Conservation (phyloP, 257 asterid species). For the Ajuga chamaepitys region DNA sequence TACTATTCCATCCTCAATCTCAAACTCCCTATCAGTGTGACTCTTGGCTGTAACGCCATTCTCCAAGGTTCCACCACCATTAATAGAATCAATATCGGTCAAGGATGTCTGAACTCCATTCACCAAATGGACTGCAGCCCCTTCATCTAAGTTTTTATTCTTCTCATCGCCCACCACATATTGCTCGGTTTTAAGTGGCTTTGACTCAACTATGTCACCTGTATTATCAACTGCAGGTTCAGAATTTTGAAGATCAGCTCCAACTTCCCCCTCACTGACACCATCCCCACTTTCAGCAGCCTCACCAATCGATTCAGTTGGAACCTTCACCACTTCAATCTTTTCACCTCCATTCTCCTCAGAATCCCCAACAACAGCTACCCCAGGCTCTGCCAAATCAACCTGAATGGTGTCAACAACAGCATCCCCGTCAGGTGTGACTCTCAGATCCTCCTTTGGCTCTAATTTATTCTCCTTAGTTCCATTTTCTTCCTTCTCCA, state of each 20-base stretch:
- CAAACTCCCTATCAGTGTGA: slow-evolving; percentile 14
- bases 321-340: slow-evolving; percentile 25
- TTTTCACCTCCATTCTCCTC: slow-evolving; percentile 22
- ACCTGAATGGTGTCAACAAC: slow-evolving; percentile 38
- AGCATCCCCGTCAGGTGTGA: slow-evolving; percentile 38
- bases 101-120: slow-evolving; percentile 9
- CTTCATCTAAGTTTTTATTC: slow-evolving; percentile 15
- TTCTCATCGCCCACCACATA: slow-evolving; percentile 22
- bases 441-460: slow-evolving; percentile 10
- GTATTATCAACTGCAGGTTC: slow-evolving; percentile 20
- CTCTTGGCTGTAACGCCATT: slow-evolving; percentile 21
- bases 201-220: slow-evolving; percentile 18
- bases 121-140: slow-evolving; percentile 22
- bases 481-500: slow-evolving; percentile 12
- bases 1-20: slow-evolving; percentile 3
- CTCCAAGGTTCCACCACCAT: slow-evolving; percentile 14
- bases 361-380: slow-evolving; percentile 40
- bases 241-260: slow-evolving; percentile 16
- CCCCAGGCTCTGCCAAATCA: slow-evolving; percentile 33
- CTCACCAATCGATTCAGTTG: slow-evolving; percentile 15
- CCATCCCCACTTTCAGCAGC: slow-evolving; percentile 18
- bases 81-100: slow-evolving; percentile 4
- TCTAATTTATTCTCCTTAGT: not conserved
- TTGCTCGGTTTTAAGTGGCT: slow-evolving; percentile 16
- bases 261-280: slow-evolving; percentile 22